These are phyloP conservation scores for Parachaetomium inaequale DNA, from an alignment of 495 filamentous ascomycete genomes.

Conservation along the genomic window DNA sequence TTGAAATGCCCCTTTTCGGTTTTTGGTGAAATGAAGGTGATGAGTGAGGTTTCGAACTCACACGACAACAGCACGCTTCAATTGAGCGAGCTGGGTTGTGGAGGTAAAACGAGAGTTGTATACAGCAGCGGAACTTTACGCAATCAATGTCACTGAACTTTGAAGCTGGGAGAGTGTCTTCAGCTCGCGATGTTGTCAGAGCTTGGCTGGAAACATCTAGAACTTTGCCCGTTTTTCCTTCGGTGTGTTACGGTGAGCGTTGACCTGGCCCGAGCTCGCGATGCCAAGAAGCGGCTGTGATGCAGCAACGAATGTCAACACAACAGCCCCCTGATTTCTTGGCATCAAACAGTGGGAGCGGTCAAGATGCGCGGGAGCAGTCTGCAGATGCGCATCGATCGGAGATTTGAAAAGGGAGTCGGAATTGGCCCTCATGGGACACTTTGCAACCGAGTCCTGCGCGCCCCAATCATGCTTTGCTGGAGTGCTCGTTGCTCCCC, in stretches of 20 bases:
- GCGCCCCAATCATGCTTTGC: neutral
- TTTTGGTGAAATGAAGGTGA: neutral
- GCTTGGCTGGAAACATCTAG: conserved; percentile 22
- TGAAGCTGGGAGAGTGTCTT: neutral
- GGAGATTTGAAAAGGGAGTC: neutral
- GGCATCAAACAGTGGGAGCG: neutral
- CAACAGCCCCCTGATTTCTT: neutral
- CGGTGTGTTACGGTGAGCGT: conserved; percentile 11
- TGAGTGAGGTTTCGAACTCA: neutral
- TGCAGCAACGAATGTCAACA: conserved; percentile 13
- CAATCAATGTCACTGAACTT: neutral
- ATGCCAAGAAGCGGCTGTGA: neutral
- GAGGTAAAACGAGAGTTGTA: no score
- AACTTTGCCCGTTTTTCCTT: conserved; percentile 7
- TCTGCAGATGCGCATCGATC: neutral
- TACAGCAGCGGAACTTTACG: no score
- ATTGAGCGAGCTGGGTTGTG: no score
- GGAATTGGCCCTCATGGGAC: no score
- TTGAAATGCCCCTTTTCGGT: neutral
- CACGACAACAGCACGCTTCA: neutral
- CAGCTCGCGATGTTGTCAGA: neutral
- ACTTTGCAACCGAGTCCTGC: neutral
- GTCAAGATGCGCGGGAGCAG: neutral
- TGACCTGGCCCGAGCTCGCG: conserved; percentile 9
- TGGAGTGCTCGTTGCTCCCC: neutral